These are phyloP conservation scores for Scopulariopsis brevicaulis DNA, from an alignment of 2,329 filamentous ascomycete species.

Conservation along the genomic window DNA sequence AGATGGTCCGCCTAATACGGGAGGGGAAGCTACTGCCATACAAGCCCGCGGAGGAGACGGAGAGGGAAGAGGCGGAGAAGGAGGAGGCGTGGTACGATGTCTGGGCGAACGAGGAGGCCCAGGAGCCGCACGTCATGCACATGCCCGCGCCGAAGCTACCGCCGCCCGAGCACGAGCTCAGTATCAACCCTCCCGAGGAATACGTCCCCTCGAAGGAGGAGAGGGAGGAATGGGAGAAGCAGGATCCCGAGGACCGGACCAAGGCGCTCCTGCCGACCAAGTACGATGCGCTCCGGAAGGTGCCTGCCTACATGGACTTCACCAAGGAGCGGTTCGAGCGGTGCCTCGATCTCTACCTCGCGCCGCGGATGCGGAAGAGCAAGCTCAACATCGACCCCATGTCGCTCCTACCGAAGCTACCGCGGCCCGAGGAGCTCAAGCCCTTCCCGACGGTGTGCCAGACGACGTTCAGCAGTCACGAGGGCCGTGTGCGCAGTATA, in stretches of 20 bases:
- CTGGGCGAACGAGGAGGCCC: slow-evolving; percentile 84
- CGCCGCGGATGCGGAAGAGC: slow-evolving; percentile 83
- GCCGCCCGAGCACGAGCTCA: slow-evolving; percentile 88
- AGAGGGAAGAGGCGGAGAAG: slow-evolving; percentile 61
- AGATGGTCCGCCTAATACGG: slow-evolving; percentile 89
- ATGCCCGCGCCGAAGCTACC: slow-evolving; percentile 88
- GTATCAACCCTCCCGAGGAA: slow-evolving; percentile 91
- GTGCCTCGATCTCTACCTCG: slow-evolving; percentile 89
- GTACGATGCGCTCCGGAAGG: slow-evolving; percentile 75
- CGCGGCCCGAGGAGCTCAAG: slow-evolving; percentile 83
- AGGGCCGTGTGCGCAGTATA: slow-evolving; percentile 75
- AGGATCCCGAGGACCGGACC: slow-evolving; percentile 82
- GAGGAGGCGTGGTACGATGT: slow-evolving; percentile 73
- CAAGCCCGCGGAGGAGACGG: slow-evolving; percentile 55
- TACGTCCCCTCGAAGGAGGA: slow-evolving; percentile 84
- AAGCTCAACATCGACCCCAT: slow-evolving; percentile 94
- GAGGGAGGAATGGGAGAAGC: slow-evolving; percentile 71
- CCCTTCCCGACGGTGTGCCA: slow-evolving; percentile 90
- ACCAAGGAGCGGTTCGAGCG: slow-evolving; percentile 95
- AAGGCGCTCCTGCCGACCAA: slow-evolving; percentile 78
- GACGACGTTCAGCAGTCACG: slow-evolving; percentile 78
- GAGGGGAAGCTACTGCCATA: slow-evolving; percentile 92
- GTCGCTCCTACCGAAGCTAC: slow-evolving; percentile 84
- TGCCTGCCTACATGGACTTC: slow-evolving; percentile 81
- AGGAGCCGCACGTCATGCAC: slow-evolving; percentile 82